Percentiles rank a stretch among this genome's conserved stretches.
Conservation (phyloP, 2,329 filamentous ascomycete genomes). For the Clarireedia hainanense region DNA sequence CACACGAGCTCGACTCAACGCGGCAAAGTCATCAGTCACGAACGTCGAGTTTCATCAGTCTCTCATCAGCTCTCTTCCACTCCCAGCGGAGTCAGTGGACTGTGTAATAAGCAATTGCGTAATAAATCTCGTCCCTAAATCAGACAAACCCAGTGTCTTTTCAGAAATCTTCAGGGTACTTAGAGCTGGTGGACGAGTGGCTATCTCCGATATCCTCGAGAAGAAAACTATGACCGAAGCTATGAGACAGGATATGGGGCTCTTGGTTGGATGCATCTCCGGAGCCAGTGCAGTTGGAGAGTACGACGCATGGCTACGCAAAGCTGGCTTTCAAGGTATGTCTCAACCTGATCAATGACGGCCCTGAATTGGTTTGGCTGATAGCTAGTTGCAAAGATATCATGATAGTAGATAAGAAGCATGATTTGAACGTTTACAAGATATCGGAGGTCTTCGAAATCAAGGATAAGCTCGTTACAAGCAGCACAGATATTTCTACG, state of each 20-base stretch:
- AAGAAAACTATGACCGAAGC: constrained; percentile 39
- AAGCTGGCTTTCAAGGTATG: constrained; percentile 43
- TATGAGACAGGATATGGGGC: constrained; percentile 40
- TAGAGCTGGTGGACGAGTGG: constrained; percentile 48
- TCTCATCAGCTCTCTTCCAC: constrained; percentile 42
- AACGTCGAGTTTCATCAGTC: constrained; percentile 46
- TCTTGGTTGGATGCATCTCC: constrained; percentile 54
- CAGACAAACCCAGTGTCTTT: constrained; percentile 47
- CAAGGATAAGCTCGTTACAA: constrained; percentile 8
- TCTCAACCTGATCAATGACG: too few species aligned
- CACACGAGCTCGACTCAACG: not conserved
- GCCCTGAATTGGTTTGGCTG: not conserved
- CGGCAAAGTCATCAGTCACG: constrained; percentile 15
- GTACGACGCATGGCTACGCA: constrained; percentile 43
- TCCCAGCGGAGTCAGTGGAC: constrained; percentile 38
- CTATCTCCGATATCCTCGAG: constrained; percentile 52
- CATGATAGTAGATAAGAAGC: constrained; percentile 37
- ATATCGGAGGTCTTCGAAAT: constrained; percentile 17
- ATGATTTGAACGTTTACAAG: constrained; percentile 40
- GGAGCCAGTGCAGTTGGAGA: constrained; percentile 45
- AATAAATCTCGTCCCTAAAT: constrained; percentile 47
- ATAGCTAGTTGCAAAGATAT: constrained; percentile 28
- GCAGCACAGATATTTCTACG: constrained; percentile 6
- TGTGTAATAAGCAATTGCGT: constrained; percentile 58
- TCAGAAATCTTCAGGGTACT: constrained; percentile 50